These are phyloP conservation scores for Rhamnella rubrinervis DNA, from an alignment of 331 rosid species.

Conservation along the genomic window DNA sequence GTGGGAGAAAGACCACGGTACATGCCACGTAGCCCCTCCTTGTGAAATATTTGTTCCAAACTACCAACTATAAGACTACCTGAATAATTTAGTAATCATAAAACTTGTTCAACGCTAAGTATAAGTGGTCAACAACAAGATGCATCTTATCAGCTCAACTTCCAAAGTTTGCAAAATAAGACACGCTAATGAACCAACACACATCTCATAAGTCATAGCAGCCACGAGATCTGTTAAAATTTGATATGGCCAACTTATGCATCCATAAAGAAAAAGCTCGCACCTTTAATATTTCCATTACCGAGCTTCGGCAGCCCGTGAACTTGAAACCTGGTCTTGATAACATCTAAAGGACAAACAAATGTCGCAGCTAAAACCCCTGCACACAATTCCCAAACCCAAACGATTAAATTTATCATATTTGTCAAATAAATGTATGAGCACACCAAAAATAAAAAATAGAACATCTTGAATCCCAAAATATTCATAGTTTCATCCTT, in stretches of 20 bases:
- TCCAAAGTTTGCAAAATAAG: background rate
- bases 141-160: slow-evolving; percentile 1
- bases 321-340: slow-evolving; percentile 88
- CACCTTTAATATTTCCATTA: slow-evolving; percentile 48
- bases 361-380: slow-evolving; percentile 85
- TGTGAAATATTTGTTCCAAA: slow-evolving; percentile 63
- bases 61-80: slow-evolving; percentile 74
- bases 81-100: slow-evolving; percentile 9
- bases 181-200: background rate
- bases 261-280: slow-evolving; percentile 4
- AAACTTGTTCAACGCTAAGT: too few relatives aligned
- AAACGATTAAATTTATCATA: background rate
- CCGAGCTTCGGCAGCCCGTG: slow-evolving; percentile 59
- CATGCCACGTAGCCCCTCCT: slow-evolving; percentile 88
- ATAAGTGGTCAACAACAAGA: background rate
- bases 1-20: slow-evolving; percentile 84
- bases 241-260: background rate
- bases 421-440: background rate
- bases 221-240: background rate
- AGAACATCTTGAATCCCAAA: background rate
- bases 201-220: too few relatives aligned
- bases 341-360: slow-evolving; percentile 88
- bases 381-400: slow-evolving; percentile 24
- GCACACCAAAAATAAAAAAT: background rate
- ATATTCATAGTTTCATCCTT: too few relatives aligned